A percentile compares a stretch with the other conserved stretches of the same genome.
Evolutionary conservation across 345 rosid species (phyloP).

Genomic region (Iberis pinnata): DNA sequence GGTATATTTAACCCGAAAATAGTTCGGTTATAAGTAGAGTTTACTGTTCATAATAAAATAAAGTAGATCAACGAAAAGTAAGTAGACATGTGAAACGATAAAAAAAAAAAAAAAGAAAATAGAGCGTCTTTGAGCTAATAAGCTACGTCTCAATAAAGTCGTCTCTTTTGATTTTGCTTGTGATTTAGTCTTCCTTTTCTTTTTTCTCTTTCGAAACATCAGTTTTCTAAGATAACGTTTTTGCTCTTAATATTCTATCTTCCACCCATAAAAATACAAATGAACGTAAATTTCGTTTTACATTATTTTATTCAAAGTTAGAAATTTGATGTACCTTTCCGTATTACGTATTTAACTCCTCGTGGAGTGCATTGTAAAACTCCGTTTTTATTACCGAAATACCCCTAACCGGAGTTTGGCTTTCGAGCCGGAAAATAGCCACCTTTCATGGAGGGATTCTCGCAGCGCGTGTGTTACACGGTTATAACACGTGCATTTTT

Average conservation of each 20-base stretch:
- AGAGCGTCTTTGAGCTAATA: constrained; percentile 21
- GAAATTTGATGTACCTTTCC: neutral
- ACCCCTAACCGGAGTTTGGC: constrained; percentile 29
- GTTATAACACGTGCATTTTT: constrained; percentile 20
- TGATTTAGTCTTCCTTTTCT: neutral
- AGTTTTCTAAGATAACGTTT: constrained; percentile 14
- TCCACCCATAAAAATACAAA: constrained; percentile 14
- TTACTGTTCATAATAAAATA: constrained; percentile 17
- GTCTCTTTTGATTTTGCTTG: no score
- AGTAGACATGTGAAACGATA: constrained; percentile 25
- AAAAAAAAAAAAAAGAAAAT: no score
- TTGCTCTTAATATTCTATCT: constrained; percentile 11
- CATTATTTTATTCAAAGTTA: neutral
- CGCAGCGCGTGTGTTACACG: constrained; percentile 29
- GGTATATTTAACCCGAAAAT: no score
- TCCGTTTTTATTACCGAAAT: neutral
- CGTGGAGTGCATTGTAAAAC: no score
- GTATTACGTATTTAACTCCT: neutral
- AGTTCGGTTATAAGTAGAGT: neutral
- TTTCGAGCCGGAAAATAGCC: constrained; percentile 31
- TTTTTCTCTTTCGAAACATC: neutral
- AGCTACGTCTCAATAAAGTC: constrained; percentile 17
- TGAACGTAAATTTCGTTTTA: no score
- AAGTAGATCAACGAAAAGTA: constrained; percentile 23
- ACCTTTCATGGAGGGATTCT: constrained; percentile 33